Base-by-base conservation (phyloP, 116 monocot species). In the Iris pallida region DNA sequence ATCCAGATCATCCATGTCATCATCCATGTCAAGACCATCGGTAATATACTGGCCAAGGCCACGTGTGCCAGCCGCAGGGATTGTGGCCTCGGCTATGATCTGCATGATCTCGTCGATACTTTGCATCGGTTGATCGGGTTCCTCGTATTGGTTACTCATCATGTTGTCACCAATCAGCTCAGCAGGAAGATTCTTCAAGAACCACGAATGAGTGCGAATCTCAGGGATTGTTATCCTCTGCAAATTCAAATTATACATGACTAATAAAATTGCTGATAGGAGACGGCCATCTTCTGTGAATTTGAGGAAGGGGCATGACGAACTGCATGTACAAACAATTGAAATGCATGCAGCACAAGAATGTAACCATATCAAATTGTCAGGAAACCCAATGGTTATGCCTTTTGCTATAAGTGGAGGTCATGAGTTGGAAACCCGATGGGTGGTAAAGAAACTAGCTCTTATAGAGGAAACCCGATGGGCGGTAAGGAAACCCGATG, bases 161-260 rank as follows among this genome's bases (percentile, higher is more conserved):
- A 55, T 80, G 74, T 58, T 65, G 19, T 78, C 88, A 45, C 85
- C 89, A 80, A 89, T 89, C 17, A 96, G 73, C 63, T 87, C 92
- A 5, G 67, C 65, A 2, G 96, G 96, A 5, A 96, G 81, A 72
- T 92, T 96, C 65, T 71, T 84, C 55, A 89, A 63, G 70, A 96
- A 96, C 96, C 92, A 96, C 20, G 72, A 69, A 64, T 89, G 92
- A 52, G 74, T 91, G 41, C 61, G 61, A 47, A 96, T 96, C 69
- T 96, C 96, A 5, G 76, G 80, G 14, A 96, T 87, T 16, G 92
- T 76, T 65, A 96, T 87, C 70, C 92, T 80, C 96, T 96, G 86
- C 70, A 72, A 55, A 14, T 16, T 53, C n/a, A 64, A 30, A 63
- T 6, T 20, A 53, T 58, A 30, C 30, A 30, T 30, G 3, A 30